Conservation (phyloP, 441 rosid genomes). For the Erysimum pusillum region DNA sequence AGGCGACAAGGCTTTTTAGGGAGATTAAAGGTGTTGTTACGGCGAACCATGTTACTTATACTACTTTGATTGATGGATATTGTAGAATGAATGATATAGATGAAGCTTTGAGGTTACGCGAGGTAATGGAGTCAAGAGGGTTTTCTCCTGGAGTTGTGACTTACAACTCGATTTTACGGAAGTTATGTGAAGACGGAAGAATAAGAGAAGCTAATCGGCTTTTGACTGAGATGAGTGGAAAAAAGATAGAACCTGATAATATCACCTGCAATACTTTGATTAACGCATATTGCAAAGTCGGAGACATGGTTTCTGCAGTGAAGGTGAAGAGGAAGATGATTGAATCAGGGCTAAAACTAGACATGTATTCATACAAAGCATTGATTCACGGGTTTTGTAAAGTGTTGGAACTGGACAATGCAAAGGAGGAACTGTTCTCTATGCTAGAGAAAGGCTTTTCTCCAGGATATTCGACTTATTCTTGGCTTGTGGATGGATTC, state of each 20-base stretch:
- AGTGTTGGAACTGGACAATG: constrained; percentile 67
- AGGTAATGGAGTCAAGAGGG: constrained; percentile 79
- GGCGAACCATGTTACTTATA: constrained; percentile 81
- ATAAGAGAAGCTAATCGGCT: constrained; percentile 81
- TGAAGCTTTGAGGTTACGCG: constrained; percentile 76
- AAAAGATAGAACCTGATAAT: constrained; percentile 79
- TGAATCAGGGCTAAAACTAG: constrained; percentile 77
- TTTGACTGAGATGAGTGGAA: constrained; percentile 82
- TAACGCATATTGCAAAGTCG: constrained; percentile 87
- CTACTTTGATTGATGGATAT: constrained; percentile 90
- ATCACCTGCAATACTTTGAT: constrained; percentile 90
- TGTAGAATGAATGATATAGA: constrained; percentile 80
- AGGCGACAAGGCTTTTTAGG: constrained; percentile 73
- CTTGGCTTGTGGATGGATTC: constrained; percentile 85
- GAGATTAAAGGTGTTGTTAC: constrained; percentile 62
- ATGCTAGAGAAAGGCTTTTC: constrained; percentile 80
- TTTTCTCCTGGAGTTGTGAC: constrained; percentile 77
- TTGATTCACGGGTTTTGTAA: constrained; percentile 90
- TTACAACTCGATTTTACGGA: constrained; percentile 79
- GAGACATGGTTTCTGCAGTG: constrained; percentile 82
- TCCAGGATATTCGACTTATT: constrained; percentile 81
- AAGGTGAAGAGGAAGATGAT: constrained; percentile 85
- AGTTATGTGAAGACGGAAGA: constrained; percentile 84
- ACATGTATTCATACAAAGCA: constrained; percentile 76
- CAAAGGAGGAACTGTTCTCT: constrained; percentile 72